Base-by-base conservation (phyloP, 768 basidiomycete species). In the Pilatotrama ljubarskyi region DNA sequence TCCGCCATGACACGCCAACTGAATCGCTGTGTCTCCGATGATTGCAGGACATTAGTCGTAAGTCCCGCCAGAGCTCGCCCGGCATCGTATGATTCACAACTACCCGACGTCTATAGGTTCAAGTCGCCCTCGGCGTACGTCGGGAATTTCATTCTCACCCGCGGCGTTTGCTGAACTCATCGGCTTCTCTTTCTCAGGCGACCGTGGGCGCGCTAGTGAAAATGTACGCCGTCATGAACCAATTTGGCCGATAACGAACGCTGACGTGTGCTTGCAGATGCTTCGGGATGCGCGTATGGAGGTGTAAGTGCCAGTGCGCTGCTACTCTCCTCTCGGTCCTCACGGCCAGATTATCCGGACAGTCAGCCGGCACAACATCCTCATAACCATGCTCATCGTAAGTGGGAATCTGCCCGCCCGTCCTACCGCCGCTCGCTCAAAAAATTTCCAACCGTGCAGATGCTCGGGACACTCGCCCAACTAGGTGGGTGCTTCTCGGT, bases 231-330 rank as follows among this genome's bases (percentile, higher is more conserved):
- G n/a, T n/a, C 24, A 37, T 37, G 36, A 14, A 7, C 36, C 36
- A 14, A 37, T 37, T 14, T 37, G 36, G 8, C 26, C 43, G 43
- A 18, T 20, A n/a, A n/a, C n/a, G n/a, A n/a, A 3, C 20, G 42
- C 20, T n/a, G 42, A 43, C 20, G n/a, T 43, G 20, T n/a, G n/a
- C 26, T n/a, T n/a, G n/a, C 43, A 87, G 85, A 38, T 62, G 55
- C 61, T 87, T 84, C 61, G 76, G 82, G 1, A 73, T 85, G 72
- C 81, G 85, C 15, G 84, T 86, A 5, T 87, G 83, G 83, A 74
- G 84, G 70, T 87, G 85, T 85, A 72, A 29, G 52, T 64, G 24
- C 32, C 32, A 68, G 18, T 58, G n/a, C 42, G 17, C 18, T 48
- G n/a, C n/a, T n/a, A n/a, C n/a, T n/a, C n/a, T n/a, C n/a, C n/a